Conservation (phyloP, 208 protist genomes). For the Spongospora subterranea region DNA sequence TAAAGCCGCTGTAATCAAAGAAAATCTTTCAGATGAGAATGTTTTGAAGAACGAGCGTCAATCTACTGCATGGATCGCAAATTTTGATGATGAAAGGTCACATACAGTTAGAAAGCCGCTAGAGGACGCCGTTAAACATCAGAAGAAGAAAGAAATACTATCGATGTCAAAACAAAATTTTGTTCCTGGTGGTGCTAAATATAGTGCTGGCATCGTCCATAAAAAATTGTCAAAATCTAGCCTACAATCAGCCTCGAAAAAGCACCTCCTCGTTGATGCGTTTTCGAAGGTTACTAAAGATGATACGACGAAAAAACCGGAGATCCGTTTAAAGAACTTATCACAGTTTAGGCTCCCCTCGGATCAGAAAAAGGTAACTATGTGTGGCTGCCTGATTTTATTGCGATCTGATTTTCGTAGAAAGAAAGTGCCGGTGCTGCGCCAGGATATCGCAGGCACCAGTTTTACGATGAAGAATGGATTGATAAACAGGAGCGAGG, state of each 20-base stretch:
- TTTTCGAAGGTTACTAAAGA: not conserved
- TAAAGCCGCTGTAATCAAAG: not conserved
- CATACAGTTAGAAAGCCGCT: not conserved
- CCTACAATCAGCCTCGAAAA: too few relatives aligned
- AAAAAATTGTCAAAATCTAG: too few relatives aligned
- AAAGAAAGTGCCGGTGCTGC: not conserved
- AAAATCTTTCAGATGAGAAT: not conserved
- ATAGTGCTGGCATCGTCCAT: too few relatives aligned
- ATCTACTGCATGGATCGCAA: not conserved
- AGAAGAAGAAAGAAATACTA: too few relatives aligned
- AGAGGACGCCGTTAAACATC: not conserved
- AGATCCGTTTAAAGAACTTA: not conserved
- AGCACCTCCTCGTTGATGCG: too few relatives aligned
- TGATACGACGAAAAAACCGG: not conserved
- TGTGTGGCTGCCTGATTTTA: too few relatives aligned
- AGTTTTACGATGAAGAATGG: conserved; percentile 23
- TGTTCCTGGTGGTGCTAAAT: too few relatives aligned
- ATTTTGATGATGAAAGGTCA: not conserved
- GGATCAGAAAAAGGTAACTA: not conserved
- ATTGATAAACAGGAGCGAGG: not conserved
- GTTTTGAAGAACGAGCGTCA: not conserved
- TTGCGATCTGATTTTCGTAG: not conserved
- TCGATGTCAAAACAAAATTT: too few relatives aligned
- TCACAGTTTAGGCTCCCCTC: not conserved
- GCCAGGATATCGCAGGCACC: not conserved